Conservation (phyloP, 2,329 filamentous ascomycete species). For the Intubia oerlemansii region DNA sequence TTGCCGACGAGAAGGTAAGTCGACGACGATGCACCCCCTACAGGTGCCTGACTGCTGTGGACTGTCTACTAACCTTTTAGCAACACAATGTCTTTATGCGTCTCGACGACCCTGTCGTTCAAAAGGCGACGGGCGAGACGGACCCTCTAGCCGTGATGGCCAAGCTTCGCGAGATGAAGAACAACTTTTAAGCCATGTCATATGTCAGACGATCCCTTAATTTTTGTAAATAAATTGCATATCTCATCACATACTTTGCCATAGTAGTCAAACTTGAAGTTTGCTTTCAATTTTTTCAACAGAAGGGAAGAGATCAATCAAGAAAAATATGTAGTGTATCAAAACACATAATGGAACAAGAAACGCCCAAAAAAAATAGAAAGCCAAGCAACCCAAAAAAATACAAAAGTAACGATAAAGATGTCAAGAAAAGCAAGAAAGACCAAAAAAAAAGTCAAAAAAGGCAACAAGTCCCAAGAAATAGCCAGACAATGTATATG, state of each 20-base stretch:
- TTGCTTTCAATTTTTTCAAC: background rate
- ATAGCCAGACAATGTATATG: background rate
- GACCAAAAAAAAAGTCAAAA: background rate
- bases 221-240: too few relatives aligned
- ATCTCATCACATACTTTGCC: too few relatives aligned
- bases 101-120: slow-evolving; percentile 55
- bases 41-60: too few relatives aligned
- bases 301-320: background rate
- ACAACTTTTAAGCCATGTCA: slow-evolving; percentile 36
- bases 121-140: slow-evolving; percentile 58
- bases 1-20: slow-evolving; percentile 96
- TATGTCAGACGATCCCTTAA: background rate
- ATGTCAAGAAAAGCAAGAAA: background rate
- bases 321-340: background rate
- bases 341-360: background rate
- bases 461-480: background rate
- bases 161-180: slow-evolving; percentile 78
- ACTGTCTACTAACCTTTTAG: slow-evolving; percentile 25
- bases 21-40: too few relatives aligned
- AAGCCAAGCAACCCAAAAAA: background rate
- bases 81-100: slow-evolving; percentile 96
- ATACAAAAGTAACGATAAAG: slow-evolving; percentile 1
- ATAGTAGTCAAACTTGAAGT: too few relatives aligned
- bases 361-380: background rate
- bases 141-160: slow-evolving; percentile 71